Evolutionary conservation across 345 rosid genomes (phyloP).

Genomic region (Microcos paniculata): DNA sequence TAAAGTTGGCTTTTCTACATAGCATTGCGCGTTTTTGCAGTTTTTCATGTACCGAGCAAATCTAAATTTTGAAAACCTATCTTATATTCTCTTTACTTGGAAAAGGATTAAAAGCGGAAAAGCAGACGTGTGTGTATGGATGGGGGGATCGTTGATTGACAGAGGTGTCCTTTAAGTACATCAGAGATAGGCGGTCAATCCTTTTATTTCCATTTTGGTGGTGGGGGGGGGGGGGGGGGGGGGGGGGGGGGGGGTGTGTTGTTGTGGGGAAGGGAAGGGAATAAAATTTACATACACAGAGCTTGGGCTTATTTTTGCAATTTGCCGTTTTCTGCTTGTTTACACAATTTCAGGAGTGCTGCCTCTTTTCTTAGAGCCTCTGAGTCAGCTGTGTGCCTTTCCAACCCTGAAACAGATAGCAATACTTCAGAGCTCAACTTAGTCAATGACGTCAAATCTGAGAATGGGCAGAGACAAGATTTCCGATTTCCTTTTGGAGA

Average conservation of each 20-base stretch:
- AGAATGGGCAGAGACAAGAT: conserved; percentile 37
- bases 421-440: conserved; percentile 33
- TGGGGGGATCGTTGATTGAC: neutral
- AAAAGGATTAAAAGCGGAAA: no score
- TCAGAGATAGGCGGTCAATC: neutral
- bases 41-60: neutral
- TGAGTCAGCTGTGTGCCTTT: conserved; percentile 34
- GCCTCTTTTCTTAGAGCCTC: conserved; percentile 64
- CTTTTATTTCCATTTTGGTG: neutral
- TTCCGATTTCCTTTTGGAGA: conserved; percentile 60
- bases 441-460: conserved; percentile 30
- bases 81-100: neutral
- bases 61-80: neutral
- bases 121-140: no score
- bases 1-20: neutral
- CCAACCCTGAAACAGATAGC: conserved; percentile 34
- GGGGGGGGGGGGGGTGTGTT: no score
- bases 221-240: no score
- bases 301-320: neutral
- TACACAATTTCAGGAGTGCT: conserved; percentile 62
- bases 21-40: neutral
- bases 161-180: neutral
- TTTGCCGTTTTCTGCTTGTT: neutral
- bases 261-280: no score
- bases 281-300: neutral